A percentile compares a stretch with the other conserved stretches of the same genome.
phyloP scores from a whole-genome alignment of 106 monocot genomes.

The Acorus gramineus region DNA sequence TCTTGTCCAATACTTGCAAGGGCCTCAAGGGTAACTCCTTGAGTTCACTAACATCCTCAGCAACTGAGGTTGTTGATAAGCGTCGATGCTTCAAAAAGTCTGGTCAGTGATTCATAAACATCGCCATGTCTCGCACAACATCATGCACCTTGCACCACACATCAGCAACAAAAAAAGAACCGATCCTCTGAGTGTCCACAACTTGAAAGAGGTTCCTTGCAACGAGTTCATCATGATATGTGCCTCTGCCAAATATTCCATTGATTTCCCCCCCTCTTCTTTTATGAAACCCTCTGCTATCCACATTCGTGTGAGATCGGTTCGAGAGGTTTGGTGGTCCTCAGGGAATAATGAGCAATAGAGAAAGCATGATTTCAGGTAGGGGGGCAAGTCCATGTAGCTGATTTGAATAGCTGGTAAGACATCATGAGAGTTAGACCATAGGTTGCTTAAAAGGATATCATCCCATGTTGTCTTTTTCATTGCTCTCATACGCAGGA shows the following conservation, averaged over 20 bases:
- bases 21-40: no score
- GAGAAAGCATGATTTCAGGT: constrained; percentile 35
- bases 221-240: constrained; percentile 20
- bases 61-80: no score
- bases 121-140: background rate
- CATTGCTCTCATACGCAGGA: no score
- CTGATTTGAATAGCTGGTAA: no score
- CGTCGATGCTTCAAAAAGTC: no score
- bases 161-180: background rate
- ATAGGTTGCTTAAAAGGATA: no score
- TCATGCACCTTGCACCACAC: constrained; percentile 27
- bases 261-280: background rate
- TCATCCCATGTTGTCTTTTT: no score
- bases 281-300: constrained; percentile 27
- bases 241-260: constrained; percentile 16
- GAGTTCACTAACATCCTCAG: no score
- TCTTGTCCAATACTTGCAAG: no score
- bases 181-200: background rate
- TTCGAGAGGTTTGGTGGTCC: background rate
- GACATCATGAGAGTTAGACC: no score
- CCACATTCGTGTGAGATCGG: constrained; percentile 11
- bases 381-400: constrained; percentile 22
- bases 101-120: no score
- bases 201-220: constrained; percentile 20
- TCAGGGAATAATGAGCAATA: constrained; percentile 27